phyloP scores from a whole-genome alignment of 352 stramenopile species.

The Globisporangium ultimum region DNA sequence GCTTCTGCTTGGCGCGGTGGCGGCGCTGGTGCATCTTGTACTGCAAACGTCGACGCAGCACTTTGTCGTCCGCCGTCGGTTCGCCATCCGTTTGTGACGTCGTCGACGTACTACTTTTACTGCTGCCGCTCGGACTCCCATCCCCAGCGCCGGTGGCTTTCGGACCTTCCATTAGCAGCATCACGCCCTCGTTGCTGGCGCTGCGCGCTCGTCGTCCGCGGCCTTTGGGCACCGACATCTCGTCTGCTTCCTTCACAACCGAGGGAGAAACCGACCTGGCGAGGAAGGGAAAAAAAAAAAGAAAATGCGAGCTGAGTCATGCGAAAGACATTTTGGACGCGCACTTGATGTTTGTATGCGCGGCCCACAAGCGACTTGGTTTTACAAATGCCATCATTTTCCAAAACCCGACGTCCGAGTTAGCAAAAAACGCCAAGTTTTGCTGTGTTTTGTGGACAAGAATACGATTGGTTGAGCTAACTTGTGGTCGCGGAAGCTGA shows the following conservation, averaged over 20 bases:
- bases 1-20: constrained; percentile 65
- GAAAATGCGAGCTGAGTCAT: too few species aligned
- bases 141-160: too few species aligned
- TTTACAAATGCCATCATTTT: not conserved
- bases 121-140: too few species aligned
- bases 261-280: not conserved
- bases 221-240: not conserved
- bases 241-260: too few species aligned
- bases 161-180: not conserved
- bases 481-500: not conserved
- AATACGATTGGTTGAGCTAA: too few species aligned
- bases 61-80: constrained; percentile 27
- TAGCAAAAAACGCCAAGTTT: not conserved
- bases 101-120: too few species aligned
- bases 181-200: constrained; percentile 1
- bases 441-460: not conserved
- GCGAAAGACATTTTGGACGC: too few species aligned
- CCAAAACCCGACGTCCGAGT: not conserved
- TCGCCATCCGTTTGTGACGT: too few species aligned
- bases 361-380: too few species aligned
- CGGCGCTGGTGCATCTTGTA: constrained; percentile 70
- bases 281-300: too few species aligned
- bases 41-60: constrained; percentile 41
- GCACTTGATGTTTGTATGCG: too few species aligned
- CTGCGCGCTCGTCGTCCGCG: not conserved